These are phyloP conservation scores for Euphorbia tirucalli DNA, from an alignment of 345 rosid species.

Conservation along the genomic window DNA sequence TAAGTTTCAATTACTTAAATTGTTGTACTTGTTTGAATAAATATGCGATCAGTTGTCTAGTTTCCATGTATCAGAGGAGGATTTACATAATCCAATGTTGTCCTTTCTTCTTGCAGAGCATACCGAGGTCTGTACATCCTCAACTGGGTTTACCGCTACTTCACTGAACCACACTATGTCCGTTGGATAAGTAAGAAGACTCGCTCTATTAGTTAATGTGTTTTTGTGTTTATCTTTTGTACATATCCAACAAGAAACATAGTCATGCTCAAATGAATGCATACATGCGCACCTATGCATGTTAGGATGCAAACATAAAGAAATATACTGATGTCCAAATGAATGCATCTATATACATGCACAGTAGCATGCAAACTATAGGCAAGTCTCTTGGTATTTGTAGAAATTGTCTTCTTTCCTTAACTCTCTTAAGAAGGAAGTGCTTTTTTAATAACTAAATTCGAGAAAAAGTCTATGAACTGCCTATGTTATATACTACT, in stretches of 20 bases:
- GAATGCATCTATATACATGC: too few relatives aligned
- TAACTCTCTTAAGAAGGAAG: neutral
- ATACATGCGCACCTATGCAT: neutral
- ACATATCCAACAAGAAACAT: neutral
- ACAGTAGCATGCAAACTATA: neutral
- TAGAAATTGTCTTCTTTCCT: neutral
- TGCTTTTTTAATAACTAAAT: neutral
- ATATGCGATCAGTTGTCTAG: neutral
- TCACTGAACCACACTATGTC: slow-evolving; percentile 50
- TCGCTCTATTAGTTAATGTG: neutral
- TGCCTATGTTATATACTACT: neutral
- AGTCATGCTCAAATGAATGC: neutral
- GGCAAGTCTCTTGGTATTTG: neutral
- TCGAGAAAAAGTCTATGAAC: neutral
- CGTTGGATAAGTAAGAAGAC: slow-evolving; percentile 58
- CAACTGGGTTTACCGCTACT: slow-evolving; percentile 70
- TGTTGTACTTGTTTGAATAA: neutral
- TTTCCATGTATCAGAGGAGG: neutral
- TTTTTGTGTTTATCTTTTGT: neutral
- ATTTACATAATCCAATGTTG: neutral
- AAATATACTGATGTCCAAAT: neutral
- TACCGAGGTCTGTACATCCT: slow-evolving; percentile 56
- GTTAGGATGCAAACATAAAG: too few relatives aligned
- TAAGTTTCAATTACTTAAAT: neutral
- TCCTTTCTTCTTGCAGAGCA: slow-evolving; percentile 41